Evolutionary conservation across 768 basidiomycete species (phyloP).

Genomic region (Boletus subcaerulescens): DNA sequence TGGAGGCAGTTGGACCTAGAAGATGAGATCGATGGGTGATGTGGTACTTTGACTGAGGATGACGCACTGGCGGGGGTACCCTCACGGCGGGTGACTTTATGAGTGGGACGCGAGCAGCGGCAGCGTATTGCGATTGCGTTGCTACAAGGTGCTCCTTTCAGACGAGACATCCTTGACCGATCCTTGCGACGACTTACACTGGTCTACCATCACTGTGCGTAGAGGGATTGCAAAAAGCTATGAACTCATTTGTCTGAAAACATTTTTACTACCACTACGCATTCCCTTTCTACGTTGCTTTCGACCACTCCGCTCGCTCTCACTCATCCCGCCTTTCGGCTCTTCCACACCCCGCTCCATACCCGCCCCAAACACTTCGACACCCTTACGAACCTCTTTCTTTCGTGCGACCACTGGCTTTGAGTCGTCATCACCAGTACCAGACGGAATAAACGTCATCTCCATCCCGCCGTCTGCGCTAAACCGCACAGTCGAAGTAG

Average conservation of each 20-base stretch:
- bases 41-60: background rate
- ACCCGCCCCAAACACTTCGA: constrained; percentile 82
- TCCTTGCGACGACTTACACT: constrained; percentile 15
- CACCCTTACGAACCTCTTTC: constrained; percentile 49
- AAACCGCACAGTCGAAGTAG: constrained; percentile 20
- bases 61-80: constrained; percentile 71
- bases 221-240: background rate
- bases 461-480: constrained; percentile 70
- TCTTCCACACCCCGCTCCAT: constrained; percentile 77
- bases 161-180: background rate
- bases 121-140: constrained; percentile 68
- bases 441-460: constrained; percentile 75
- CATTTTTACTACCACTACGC: constrained; percentile 90
- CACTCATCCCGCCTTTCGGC: constrained; percentile 45
- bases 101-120: constrained; percentile 73
- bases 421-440: constrained; percentile 15
- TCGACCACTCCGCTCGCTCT: constrained; percentile 75
- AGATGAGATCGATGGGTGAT: background rate
- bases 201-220: constrained; percentile 14
- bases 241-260: constrained; percentile 45
- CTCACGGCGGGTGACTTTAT: constrained; percentile 92
- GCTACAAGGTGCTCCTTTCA: constrained; percentile 6
- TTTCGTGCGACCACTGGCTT: constrained; percentile 21
- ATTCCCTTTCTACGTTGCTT: constrained; percentile 72
- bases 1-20: constrained; percentile 79